These are phyloP conservation scores for Ceriops zippeliana DNA, from an alignment of 345 rosid species.

Conservation along the genomic window DNA sequence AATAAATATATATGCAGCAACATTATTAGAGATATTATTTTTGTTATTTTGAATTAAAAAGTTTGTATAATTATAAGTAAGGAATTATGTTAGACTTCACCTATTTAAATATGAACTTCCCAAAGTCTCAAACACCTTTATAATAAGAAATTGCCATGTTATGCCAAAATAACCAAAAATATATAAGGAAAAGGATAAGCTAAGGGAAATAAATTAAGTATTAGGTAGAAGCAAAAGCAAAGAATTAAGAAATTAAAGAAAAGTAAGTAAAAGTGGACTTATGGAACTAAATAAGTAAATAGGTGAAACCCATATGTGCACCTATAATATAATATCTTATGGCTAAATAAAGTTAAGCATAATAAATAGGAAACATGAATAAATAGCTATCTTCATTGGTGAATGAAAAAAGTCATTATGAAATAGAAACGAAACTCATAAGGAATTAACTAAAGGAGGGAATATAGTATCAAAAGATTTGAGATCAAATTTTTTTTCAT, in stretches of 20 bases:
- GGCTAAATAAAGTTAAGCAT: no score
- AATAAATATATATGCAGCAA: slow-evolving; percentile 7
- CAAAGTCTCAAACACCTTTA: slow-evolving; percentile 95
- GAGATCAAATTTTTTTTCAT: neutral
- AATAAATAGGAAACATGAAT: neutral
- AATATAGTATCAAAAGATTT: neutral
- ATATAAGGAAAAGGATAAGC: neutral
- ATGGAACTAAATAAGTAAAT: neutral
- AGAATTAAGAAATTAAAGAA: slow-evolving; percentile 2
- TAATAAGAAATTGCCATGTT: slow-evolving; percentile 13
- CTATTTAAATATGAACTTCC: slow-evolving; percentile 98
- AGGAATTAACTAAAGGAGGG: no score
- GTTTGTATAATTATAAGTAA: neutral
- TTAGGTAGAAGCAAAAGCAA: neutral
- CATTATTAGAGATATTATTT: neutral
- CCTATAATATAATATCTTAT: neutral
- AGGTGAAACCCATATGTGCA: neutral
- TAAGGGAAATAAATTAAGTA: neutral
- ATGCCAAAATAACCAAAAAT: slow-evolving; percentile 3
- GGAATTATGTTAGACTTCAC: slow-evolving; percentile 33
- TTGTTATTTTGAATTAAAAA: no score
- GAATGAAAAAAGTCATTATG: no score
- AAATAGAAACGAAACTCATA: no score
- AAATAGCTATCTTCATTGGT: neutral
- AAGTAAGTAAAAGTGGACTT: neutral